Conservation (phyloP, 176 grass and related monocot genomes). For the Eleusine indica region DNA sequence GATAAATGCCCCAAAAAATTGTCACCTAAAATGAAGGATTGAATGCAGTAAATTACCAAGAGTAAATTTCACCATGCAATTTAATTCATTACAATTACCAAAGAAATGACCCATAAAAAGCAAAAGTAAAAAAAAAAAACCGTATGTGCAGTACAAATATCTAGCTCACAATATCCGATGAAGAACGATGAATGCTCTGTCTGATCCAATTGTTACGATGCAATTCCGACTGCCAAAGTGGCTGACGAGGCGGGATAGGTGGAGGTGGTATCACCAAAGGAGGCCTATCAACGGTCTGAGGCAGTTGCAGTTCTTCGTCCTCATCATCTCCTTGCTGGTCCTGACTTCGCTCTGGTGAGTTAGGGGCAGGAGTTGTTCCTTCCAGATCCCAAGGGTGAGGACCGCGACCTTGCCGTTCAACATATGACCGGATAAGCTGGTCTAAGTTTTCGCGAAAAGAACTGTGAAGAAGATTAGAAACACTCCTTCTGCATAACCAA, state of each 20-base stretch:
- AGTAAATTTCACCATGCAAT: background rate
- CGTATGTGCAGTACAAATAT: background rate
- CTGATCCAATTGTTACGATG: constrained; percentile 87
- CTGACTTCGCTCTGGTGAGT: constrained; percentile 48
- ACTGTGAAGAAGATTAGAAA: constrained; percentile 95
- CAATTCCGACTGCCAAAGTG: constrained; percentile 73
- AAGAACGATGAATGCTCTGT: constrained; percentile 70
- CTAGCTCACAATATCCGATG: constrained; percentile 76
- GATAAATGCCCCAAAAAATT: background rate
- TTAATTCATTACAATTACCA: background rate
- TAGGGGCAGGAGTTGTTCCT: constrained; percentile 48
- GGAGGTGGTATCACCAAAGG: constrained; percentile 71
- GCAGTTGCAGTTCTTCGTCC: constrained; percentile 56
- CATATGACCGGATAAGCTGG: constrained; percentile 78
- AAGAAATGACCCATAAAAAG: constrained; percentile 5
- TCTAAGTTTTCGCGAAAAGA: constrained; percentile 94
- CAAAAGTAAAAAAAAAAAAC: constrained; percentile 13
- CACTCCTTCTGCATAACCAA: constrained; percentile 76
- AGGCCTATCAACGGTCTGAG: constrained; percentile 44
- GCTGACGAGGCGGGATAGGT: constrained; percentile 74
- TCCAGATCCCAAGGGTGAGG: constrained; percentile 74
- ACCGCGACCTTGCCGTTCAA: constrained; percentile 73
- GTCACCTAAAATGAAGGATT: constrained; percentile 3
- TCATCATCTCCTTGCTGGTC: constrained; percentile 59
- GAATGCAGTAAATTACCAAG: background rate